Evolutionary conservation across 768 basidiomycete genomes (phyloP).

Genomic region (Sporobolomyces phaffii): DNA sequence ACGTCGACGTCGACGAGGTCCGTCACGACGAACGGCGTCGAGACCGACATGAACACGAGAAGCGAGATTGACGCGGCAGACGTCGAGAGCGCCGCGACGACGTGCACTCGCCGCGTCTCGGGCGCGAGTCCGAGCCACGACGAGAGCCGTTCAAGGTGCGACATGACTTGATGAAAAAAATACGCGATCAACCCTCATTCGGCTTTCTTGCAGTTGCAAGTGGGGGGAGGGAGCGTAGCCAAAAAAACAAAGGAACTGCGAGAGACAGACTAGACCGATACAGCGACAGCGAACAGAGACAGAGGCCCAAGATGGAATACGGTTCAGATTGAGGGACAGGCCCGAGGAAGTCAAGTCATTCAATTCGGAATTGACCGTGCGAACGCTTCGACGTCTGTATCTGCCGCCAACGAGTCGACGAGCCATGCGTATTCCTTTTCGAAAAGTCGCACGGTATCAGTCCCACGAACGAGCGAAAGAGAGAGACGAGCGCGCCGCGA

Average conservation of each 20-base stretch:
- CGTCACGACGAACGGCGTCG: constrained; percentile 27
- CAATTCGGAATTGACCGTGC: constrained; percentile 47
- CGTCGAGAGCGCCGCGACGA: constrained; percentile 15
- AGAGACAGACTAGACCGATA: no score
- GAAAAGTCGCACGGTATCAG: no score
- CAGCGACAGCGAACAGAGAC: no score
- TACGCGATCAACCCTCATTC: no score
- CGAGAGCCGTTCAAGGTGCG: no score
- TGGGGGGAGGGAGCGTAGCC: no score
- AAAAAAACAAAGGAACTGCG: no score
- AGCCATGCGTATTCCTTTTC: constrained; percentile 79
- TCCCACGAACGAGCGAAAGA: constrained; percentile 12
- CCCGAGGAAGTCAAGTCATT: no score
- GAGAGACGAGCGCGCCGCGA: background rate
- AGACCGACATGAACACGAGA: constrained; percentile 35
- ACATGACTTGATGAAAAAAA: no score
- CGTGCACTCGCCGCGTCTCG: background rate
- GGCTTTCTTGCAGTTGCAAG: no score
- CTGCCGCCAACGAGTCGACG: constrained; percentile 56
- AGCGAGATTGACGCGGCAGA: constrained; percentile 23
- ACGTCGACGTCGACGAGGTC: background rate
- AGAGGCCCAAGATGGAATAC: no score
- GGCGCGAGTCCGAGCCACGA: background rate
- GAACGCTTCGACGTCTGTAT: constrained; percentile 71
- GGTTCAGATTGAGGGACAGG: no score